Evolutionary conservation across 257 asterid genomes (phyloP).

Genomic region (Salvia miltiorrhiza): DNA sequence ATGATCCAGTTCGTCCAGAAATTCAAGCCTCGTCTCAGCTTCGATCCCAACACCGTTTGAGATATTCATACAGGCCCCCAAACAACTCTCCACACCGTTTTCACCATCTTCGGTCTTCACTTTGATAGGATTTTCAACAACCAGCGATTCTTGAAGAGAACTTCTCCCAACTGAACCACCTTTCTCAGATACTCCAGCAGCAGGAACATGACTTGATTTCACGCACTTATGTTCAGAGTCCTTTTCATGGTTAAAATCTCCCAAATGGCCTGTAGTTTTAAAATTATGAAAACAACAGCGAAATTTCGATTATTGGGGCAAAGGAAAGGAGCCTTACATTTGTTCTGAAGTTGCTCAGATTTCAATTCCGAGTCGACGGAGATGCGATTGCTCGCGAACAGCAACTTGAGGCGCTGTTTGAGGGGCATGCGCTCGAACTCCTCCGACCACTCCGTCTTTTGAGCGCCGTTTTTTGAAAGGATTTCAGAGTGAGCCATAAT

Average conservation of each 20-base stretch:
- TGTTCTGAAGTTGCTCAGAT: neutral
- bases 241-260: conserved; percentile 14
- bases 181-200: conserved; percentile 19
- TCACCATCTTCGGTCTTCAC: conserved; percentile 35
- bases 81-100: conserved; percentile 20
- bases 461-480: conserved; percentile 19
- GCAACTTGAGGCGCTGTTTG: conserved; percentile 60
- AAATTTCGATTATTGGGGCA: neutral
- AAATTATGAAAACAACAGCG: neutral
- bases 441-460: conserved; percentile 30
- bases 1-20: conserved; percentile 60
- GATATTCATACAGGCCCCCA: conserved; percentile 7
- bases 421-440: conserved; percentile 64
- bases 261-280: conserved; percentile 29
- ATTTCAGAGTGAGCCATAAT: conserved; percentile 30
- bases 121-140: conserved; percentile 10
- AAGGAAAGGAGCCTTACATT: neutral
- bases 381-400: conserved; percentile 34
- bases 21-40: conserved; percentile 28
- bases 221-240: conserved; percentile 14
- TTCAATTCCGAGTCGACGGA: conserved; percentile 18
- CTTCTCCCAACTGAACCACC: conserved; percentile 21
- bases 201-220: conserved; percentile 12
- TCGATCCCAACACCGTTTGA: conserved; percentile 27
- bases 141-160: conserved; percentile 9